Conservation (phyloP, 768 basidiomycete species). For the Arthromyces matolae region DNA sequence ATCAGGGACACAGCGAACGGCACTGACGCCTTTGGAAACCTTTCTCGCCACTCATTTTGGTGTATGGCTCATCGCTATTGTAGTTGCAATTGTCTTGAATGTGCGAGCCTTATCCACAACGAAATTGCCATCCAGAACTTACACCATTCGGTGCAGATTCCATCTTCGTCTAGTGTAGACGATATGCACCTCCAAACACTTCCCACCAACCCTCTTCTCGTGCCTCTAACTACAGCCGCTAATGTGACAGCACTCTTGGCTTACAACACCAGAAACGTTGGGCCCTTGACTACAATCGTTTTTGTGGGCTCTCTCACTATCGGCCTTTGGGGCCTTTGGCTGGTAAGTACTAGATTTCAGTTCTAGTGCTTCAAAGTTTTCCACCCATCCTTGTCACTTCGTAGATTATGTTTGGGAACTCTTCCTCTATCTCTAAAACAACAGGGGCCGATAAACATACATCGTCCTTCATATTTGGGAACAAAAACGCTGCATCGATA, state of each 20-base stretch:
- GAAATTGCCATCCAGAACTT: not conserved
- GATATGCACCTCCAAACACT: constrained; percentile 22
- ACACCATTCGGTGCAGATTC: constrained; percentile 32
- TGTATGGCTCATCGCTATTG: constrained; percentile 53
- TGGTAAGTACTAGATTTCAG: constrained; percentile 40
- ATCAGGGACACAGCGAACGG: constrained; percentile 42
- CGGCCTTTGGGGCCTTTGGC: constrained; percentile 69
- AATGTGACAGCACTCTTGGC: constrained; percentile 57
- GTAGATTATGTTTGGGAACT: constrained; percentile 62
- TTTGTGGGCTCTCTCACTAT: constrained; percentile 47
- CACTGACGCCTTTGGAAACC: constrained; percentile 62
- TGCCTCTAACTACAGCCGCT: constrained; percentile 53
- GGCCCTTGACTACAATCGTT: constrained; percentile 51
- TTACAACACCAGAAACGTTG: constrained; percentile 58
- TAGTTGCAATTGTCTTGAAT: constrained; percentile 55
- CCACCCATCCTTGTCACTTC: not conserved
- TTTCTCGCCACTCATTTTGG: constrained; percentile 69
- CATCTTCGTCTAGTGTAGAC: constrained; percentile 39
- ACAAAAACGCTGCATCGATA: constrained; percentile 59
- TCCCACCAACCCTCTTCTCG: constrained; percentile 59
- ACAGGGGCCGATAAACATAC: constrained; percentile 84
- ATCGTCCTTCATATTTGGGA: constrained; percentile 76
- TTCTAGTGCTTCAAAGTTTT: constrained; percentile 4
- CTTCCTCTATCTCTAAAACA: constrained; percentile 56
- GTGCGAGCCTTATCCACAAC: constrained; percentile 31